phyloP scores from a whole-genome alignment of 2,329 filamentous ascomycete species.

The Sporothrix phasma region DNA sequence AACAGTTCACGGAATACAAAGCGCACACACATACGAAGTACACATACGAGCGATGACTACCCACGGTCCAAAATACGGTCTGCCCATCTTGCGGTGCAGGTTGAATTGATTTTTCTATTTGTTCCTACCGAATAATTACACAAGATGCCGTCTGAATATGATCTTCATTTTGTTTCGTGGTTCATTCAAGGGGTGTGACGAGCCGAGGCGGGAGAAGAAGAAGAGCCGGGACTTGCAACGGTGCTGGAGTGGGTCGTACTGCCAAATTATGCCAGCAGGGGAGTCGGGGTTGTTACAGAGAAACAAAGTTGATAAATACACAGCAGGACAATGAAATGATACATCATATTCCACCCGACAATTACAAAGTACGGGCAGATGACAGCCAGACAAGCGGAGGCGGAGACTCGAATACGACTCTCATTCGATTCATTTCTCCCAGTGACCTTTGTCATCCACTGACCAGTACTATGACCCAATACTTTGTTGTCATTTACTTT shows the following conservation, averaged over 20 bases:
- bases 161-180: neutral
- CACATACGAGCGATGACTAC: neutral
- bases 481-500: too few relatives aligned
- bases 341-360: neutral
- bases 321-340: neutral
- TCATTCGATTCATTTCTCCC: neutral
- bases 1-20: neutral
- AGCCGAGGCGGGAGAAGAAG: neutral
- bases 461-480: too few relatives aligned
- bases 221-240: neutral
- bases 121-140: neutral
- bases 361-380: neutral
- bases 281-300: neutral
- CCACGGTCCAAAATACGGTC: neutral
- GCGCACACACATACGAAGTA: neutral
- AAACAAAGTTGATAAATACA: neutral
- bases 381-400: neutral
- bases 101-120: neutral
- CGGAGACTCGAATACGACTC: neutral
- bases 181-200: neutral
- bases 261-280: neutral
- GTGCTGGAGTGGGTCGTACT: neutral
- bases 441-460: too few relatives aligned
- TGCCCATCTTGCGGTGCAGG: slow-evolving; percentile 3
- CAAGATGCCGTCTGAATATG: neutral